Evolutionary conservation across 306 rosid species (phyloP).

Genomic region (Lupinus albus): DNA sequence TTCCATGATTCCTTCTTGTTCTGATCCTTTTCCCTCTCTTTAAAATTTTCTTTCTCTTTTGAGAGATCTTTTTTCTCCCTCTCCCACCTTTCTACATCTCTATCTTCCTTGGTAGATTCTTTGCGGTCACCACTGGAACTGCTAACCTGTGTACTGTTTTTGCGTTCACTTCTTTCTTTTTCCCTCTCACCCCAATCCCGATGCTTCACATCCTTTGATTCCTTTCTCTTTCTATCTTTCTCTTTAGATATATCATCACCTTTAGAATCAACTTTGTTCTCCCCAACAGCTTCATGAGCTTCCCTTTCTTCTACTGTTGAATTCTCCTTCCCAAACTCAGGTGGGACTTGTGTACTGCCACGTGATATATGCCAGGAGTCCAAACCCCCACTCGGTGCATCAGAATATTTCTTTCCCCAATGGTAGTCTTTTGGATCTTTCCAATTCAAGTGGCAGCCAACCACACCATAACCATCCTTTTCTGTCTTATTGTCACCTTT

Average conservation of each 20-base stretch:
- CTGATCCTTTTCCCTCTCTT: constrained; percentile 81
- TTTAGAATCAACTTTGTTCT: constrained; percentile 66
- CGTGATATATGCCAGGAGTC: constrained; percentile 63
- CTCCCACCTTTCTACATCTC: constrained; percentile 71
- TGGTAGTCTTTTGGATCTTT: constrained; percentile 82
- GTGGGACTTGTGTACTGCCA: constrained; percentile 53
- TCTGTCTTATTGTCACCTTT: constrained; percentile 68
- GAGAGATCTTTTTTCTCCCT: constrained; percentile 73
- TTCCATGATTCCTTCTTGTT: constrained; percentile 70
- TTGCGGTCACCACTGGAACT: constrained; percentile 57
- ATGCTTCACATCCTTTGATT: constrained; percentile 56
- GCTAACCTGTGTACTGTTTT: constrained; percentile 55
- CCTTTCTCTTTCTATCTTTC: constrained; percentile 82
- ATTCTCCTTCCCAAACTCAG: constrained; percentile 70
- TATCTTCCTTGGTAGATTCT: constrained; percentile 75
- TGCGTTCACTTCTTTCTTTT: constrained; percentile 76
- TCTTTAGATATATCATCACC: constrained; percentile 61
- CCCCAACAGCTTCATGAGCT: constrained; percentile 76
- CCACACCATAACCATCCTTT: constrained; percentile 58
- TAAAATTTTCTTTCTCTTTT: constrained; percentile 70
- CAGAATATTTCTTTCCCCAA: constrained; percentile 74
- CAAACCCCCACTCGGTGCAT: constrained; percentile 55
- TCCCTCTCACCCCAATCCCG: constrained; percentile 91
- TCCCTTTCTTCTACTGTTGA: constrained; percentile 63
- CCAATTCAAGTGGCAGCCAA: constrained; percentile 60